phyloP scores from a whole-genome alignment of 768 basidiomycete species.

The Chiua virens region DNA sequence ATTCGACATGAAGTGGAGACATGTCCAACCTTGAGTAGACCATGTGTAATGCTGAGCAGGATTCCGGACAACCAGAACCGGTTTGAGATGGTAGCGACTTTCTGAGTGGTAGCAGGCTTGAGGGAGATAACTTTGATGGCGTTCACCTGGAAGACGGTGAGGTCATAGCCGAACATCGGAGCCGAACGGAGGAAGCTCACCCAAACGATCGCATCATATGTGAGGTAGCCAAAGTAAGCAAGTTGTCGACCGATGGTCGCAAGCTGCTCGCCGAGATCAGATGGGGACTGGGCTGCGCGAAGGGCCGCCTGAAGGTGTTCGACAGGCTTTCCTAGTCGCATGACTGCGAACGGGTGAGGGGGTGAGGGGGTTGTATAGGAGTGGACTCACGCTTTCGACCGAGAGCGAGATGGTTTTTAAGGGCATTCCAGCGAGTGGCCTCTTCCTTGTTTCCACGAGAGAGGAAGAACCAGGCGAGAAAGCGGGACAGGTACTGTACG shows the following conservation, averaged over 20 bases:
- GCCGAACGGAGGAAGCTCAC: conserved; percentile 42
- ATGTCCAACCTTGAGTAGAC: conserved; percentile 59
- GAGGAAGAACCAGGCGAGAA: conserved; percentile 82
- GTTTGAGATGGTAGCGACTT: conserved; percentile 64
- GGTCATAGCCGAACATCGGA: background rate
- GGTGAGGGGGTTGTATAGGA: background rate
- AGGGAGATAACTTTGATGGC: conserved; percentile 63
- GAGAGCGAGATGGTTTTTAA: conserved; percentile 82
- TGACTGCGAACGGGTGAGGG: conserved; percentile 48
- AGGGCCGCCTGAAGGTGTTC: conserved; percentile 93
- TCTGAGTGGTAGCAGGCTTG: conserved; percentile 58
- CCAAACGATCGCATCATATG: conserved; percentile 85
- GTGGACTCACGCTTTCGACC: conserved; percentile 72
- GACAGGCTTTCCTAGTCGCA: conserved; percentile 90
- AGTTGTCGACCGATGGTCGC: conserved; percentile 82
- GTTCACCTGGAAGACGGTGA: conserved; percentile 49
- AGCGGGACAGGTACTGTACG: conserved; percentile 86
- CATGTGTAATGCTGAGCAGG: conserved; percentile 70
- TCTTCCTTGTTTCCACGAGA: conserved; percentile 67
- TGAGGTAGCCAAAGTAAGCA: conserved; percentile 84
- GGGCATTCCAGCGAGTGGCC: conserved; percentile 75
- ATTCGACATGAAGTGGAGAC: background rate
- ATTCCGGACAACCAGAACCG: conserved; percentile 91
- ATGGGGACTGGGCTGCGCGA: conserved; percentile 57
- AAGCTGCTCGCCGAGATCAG: conserved; percentile 67